Base-by-base conservation (phyloP, 768 basidiomycete species). In the Saitozyma sp. region DNA sequence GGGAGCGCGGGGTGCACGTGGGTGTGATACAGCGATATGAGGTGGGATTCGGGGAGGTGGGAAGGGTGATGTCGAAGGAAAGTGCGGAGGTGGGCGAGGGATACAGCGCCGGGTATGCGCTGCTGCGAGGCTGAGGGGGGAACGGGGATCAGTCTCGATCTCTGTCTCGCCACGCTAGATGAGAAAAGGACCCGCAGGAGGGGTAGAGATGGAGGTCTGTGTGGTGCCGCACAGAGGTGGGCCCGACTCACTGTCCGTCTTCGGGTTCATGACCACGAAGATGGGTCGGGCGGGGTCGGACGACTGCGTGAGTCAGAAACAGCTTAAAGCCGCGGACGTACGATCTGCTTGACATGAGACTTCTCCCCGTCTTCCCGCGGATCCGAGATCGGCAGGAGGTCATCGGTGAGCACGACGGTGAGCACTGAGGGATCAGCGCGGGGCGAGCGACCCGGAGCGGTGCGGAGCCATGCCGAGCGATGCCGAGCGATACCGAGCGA, bases 231-330 rank as follows among this genome's bases (percentile, higher is more conserved):
- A n/a, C n/a, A n/a, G n/a, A n/a, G n/a, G n/a, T n/a, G n/a, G 29
- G 29, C 29, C 29, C 29, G 29, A 59, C 63, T 50, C 49, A 64
- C 67, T 49, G 41, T 64, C 52, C 9, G 60, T 54, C 13, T 61
- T 56, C 3, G 67, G 67, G 17, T 64, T 55, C 56, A 68, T 58
- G 43, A 68, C 50, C 2, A 68, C 67, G 53, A 65, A 68, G n/a
- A 62, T 65, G 10, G 67, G 67, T 16, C 58, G 50, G 43, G 55
- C 62, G 8, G 63, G 58, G 53, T 68, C 67, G 9, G 61, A 45
- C 9, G 63, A 65, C 63, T 65, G n/a, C 29, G 29, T 5, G 29
- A 29, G 29, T 29, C 5, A 8, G 41, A 6, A 17, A 43, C 1
- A 17, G 50, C 54, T 61, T 42, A 41, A 45, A 41, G 38, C 38